phyloP scores from a whole-genome alignment of 306 rosid species.

The Astragalus membranaceus region DNA sequence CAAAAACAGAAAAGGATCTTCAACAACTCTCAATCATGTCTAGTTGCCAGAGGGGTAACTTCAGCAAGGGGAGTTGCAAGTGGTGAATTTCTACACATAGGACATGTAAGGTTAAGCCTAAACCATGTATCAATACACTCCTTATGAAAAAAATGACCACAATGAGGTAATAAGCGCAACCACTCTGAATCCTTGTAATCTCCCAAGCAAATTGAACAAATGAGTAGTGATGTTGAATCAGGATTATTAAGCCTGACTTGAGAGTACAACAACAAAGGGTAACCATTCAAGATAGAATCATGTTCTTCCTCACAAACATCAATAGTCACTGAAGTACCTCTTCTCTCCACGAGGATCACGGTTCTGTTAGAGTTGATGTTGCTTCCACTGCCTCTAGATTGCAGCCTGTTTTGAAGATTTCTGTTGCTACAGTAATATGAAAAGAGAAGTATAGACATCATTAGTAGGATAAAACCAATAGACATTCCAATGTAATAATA shows the following conservation, averaged over 20 bases:
- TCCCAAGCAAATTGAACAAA: slow-evolving; percentile 47
- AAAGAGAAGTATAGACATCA: neutral
- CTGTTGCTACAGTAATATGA: slow-evolving; percentile 9
- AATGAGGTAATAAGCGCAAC: slow-evolving; percentile 36
- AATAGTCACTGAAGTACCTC: neutral
- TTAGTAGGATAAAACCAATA: neutral
- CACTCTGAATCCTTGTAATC: slow-evolving; percentile 35
- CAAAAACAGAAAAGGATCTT: neutral
- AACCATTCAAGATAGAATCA: slow-evolving; percentile 14
- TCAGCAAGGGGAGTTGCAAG: slow-evolving; percentile 24
- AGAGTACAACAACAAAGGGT: slow-evolving; percentile 29
- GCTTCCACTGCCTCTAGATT: neutral
- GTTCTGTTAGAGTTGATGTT: neutral
- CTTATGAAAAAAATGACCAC: slow-evolving; percentile 37
- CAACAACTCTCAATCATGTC: neutral
- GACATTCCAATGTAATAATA: slow-evolving; percentile 16
- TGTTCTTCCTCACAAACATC: slow-evolving; percentile 24
- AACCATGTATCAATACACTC: slow-evolving; percentile 44
- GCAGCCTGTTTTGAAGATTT: neutral
- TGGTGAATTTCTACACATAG: slow-evolving; percentile 34
- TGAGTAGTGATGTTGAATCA: neutral
- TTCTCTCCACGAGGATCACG: neutral
- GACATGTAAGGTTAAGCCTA: slow-evolving; percentile 30
- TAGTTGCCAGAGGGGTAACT: neutral
- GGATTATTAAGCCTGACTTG: slow-evolving; percentile 25